These are phyloP conservation scores for Plantago coronopus DNA, from an alignment of 305 asterid species.

Conservation along the genomic window DNA sequence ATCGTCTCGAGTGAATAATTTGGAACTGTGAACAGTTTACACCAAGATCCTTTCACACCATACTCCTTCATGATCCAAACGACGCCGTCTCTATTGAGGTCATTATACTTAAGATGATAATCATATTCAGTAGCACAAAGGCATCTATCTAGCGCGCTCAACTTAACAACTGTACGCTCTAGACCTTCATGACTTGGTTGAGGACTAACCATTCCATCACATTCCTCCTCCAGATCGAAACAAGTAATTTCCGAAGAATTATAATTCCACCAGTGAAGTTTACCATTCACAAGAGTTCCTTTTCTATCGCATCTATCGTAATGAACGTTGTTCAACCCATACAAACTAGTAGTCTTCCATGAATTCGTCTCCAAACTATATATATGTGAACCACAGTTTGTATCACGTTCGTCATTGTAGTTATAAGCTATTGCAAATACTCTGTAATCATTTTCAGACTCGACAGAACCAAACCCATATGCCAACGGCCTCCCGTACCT, in stretches of 20 bases:
- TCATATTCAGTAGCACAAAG: too few relatives aligned
- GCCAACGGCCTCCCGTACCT: background rate
- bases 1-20: too few relatives aligned
- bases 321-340: background rate
- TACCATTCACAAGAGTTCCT: conserved; percentile 35
- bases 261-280: conserved; percentile 36
- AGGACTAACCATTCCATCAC: conserved; percentile 15
- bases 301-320: background rate
- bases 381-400: too few relatives aligned
- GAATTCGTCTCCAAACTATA: conserved; percentile 31
- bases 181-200: conserved; percentile 19
- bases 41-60: too few relatives aligned
- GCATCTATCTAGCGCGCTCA: conserved; percentile 33
- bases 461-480: conserved; percentile 33
- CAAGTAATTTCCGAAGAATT: conserved; percentile 17
- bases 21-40: too few relatives aligned
- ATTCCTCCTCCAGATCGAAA: conserved; percentile 27
- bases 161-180: background rate
- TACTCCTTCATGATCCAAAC: too few relatives aligned
- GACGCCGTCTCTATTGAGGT: too few relatives aligned
- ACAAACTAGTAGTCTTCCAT: conserved; percentile 25
- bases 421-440: conserved; percentile 21
- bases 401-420: background rate
- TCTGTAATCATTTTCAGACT: conserved; percentile 29
- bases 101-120: too few relatives aligned